Percentiles rank a stretch among this genome's conserved stretches.
These are phyloP conservation scores for Rhizodiscina lignyota DNA, from an alignment of 495 filamentous ascomycete genomes.

Conservation along the genomic window DNA sequence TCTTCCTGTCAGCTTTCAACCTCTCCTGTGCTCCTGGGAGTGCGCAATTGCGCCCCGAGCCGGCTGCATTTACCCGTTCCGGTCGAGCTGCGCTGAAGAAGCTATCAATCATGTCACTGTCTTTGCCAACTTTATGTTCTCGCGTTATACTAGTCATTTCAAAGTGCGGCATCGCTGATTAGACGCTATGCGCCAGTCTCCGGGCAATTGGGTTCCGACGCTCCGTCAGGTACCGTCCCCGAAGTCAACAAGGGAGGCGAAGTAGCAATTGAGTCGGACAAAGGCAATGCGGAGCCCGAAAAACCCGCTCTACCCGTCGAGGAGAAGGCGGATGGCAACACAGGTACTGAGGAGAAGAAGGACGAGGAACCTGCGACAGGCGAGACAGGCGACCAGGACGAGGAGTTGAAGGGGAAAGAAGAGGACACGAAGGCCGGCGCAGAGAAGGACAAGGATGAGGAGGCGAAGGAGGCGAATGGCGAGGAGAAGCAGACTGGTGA, in stretches of 20 bases:
- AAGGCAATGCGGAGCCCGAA: constrained; percentile 38
- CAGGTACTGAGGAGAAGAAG: constrained; percentile 10
- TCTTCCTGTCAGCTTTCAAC: too few relatives aligned
- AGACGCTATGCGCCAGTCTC: constrained; percentile 26
- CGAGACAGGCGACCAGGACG: constrained; percentile 3
- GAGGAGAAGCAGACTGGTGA: constrained; percentile 9
- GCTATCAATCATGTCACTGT: too few relatives aligned
- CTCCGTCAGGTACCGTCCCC: constrained; percentile 37
- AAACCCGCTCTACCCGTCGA: constrained; percentile 37
- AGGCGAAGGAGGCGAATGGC: constrained; percentile 7
- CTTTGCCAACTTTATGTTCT: neutral
- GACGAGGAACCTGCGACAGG: constrained; percentile 8
- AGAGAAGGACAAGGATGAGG: constrained; percentile 8
- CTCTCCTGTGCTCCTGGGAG: neutral
- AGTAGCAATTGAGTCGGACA: constrained; percentile 37
- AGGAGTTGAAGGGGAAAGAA: constrained; percentile 15
- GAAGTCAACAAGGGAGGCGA: constrained; percentile 41
- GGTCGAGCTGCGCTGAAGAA: too few relatives aligned
- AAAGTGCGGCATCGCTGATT: neutral
- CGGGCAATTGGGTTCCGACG: constrained; percentile 37
- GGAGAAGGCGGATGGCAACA: constrained; percentile 11
- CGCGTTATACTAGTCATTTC: neutral
- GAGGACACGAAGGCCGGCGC: too few relatives aligned
- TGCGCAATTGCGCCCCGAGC: neutral
- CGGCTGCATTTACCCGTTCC: neutral